Percentiles rank a stretch among this genome's conserved stretches.
These are phyloP conservation scores for Colletotrichum salicis DNA, from an alignment of 2,329 filamentous ascomycete species.

Conservation along the genomic window DNA sequence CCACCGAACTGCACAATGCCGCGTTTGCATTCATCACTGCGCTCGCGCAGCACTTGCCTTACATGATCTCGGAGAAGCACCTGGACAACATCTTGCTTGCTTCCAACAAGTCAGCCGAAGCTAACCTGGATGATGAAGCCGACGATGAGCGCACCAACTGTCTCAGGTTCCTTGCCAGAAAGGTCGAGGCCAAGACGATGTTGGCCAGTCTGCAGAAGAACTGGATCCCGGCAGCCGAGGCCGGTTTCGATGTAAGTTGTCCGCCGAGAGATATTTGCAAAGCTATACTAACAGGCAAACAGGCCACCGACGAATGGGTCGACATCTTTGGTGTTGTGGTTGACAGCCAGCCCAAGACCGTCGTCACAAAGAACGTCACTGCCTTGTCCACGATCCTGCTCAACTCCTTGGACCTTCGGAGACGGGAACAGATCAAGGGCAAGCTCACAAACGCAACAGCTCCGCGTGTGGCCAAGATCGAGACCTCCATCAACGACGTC, in stretches of 20 bases:
- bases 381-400: conserved; percentile 74
- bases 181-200: conserved; percentile 80
- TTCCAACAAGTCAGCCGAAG: conserved; percentile 77
- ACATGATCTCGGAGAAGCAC: conserved; percentile 83
- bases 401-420: conserved; percentile 72
- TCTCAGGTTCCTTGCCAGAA: conserved; percentile 78
- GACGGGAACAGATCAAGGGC: conserved; percentile 61
- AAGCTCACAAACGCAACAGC: conserved; percentile 53
- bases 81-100: conserved; percentile 77
- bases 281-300: conserved; percentile 22
- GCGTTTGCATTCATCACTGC: conserved; percentile 83
- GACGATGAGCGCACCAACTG: conserved; percentile 75
- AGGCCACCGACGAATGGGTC: conserved; percentile 77
- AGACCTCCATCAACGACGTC: conserved; percentile 74
- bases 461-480: conserved; percentile 63
- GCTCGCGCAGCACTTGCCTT: conserved; percentile 84
- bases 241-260: conserved; percentile 69
- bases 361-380: conserved; percentile 79
- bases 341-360: conserved; percentile 80
- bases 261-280: not conserved
- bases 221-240: conserved; percentile 72
- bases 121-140: conserved; percentile 68
- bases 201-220: conserved; percentile 78
- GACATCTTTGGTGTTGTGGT: conserved; percentile 76
- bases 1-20: conserved; percentile 80